phyloP scores from a whole-genome alignment of 1,284 basidiomycete genomes.

The Irpex lacteus region DNA sequence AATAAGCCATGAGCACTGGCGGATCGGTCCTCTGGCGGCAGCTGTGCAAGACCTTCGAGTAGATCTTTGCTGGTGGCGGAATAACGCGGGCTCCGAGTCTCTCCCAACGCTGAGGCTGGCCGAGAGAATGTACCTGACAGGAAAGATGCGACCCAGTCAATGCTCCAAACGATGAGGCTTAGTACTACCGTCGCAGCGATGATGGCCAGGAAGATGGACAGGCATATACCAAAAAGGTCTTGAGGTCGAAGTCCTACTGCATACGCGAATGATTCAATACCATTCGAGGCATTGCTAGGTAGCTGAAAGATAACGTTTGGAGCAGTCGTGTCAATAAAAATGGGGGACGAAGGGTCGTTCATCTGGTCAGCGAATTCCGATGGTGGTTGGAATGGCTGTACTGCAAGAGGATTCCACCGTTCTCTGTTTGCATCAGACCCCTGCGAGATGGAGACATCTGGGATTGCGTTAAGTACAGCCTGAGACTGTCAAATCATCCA shows the following conservation, averaged over 20 bases:
- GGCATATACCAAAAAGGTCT: constrained; percentile 84
- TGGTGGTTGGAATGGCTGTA: constrained; percentile 61
- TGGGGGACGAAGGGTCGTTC: constrained; percentile 63
- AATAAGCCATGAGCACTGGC: constrained; percentile 44
- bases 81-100: constrained; percentile 51
- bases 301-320: constrained; percentile 76
- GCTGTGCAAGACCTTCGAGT: constrained; percentile 35
- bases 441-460: constrained; percentile 73
- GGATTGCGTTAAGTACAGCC: not conserved
- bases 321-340: constrained; percentile 70
- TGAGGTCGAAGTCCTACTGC: constrained; percentile 78
- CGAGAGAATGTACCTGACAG: constrained; percentile 31
- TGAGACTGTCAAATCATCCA: not conserved
- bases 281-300: constrained; percentile 56
- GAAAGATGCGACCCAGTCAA: constrained; percentile 56
- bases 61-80: constrained; percentile 53
- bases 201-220: constrained; percentile 81
- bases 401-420: constrained; percentile 67
- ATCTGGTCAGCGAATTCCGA: constrained; percentile 70
- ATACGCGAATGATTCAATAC: constrained; percentile 79
- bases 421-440: constrained; percentile 38
- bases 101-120: constrained; percentile 29
- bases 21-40: constrained; percentile 52
- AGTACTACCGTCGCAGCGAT: constrained; percentile 69
- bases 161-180: constrained; percentile 69